These are phyloP conservation scores for Microdochium paspali DNA, from an alignment of 2,329 filamentous ascomycete species.

Conservation along the genomic window DNA sequence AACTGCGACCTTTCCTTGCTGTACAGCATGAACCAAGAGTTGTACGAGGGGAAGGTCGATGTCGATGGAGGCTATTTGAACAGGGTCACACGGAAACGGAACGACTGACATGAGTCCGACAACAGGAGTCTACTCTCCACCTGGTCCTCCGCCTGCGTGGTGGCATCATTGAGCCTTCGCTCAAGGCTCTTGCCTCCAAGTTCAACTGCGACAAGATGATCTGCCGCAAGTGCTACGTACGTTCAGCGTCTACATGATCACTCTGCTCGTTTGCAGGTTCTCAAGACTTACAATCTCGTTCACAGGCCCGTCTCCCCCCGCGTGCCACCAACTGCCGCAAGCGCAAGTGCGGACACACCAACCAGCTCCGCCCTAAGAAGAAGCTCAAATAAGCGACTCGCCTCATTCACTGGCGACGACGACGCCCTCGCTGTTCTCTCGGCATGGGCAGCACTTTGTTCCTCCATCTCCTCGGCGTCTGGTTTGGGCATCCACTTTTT, in stretches of 20 bases:
- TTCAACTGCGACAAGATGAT: slow-evolving; percentile 99
- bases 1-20: neutral
- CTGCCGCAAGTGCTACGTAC: slow-evolving; percentile 99
- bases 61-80: neutral
- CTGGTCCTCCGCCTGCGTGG: slow-evolving; percentile 97
- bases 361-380: slow-evolving; percentile 99
- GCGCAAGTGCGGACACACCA: slow-evolving; percentile 99
- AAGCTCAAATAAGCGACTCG: slow-evolving; percentile 82
- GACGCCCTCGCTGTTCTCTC: neutral
- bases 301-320: slow-evolving; percentile 73
- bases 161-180: slow-evolving; percentile 98
- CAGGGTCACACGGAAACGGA: neutral
- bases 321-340: slow-evolving; percentile 99
- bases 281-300: neutral
- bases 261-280: neutral
- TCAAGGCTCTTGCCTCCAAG: slow-evolving; percentile 97
- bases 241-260: slow-evolving; percentile 26
- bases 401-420: slow-evolving; percentile 4
- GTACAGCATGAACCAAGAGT: no score
- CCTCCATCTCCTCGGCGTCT: slow-evolving; percentile 24
- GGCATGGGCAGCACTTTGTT: slow-evolving; percentile 7
- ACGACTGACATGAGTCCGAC: slow-evolving; percentile 4
- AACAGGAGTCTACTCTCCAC: slow-evolving; percentile 92
- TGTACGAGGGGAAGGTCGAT: no score
- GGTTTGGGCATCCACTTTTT: slow-evolving; percentile 19